phyloP scores from a whole-genome alignment of 257 asterid species.

The Gentiana straminea region DNA sequence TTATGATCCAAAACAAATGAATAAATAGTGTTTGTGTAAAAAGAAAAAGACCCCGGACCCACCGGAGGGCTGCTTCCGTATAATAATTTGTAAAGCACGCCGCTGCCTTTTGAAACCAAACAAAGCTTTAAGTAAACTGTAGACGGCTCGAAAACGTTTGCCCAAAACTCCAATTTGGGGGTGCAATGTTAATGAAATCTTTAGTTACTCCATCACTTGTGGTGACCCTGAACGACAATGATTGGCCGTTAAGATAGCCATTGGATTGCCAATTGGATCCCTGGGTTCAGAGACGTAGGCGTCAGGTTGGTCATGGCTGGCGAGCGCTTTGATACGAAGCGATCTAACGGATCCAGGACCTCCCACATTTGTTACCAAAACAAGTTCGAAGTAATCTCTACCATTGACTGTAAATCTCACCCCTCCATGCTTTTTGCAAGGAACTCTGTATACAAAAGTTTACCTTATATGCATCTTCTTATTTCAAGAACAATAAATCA shows the following conservation, averaged over 20 bases:
- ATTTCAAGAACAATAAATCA: too few species aligned
- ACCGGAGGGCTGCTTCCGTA: slow-evolving; percentile 67
- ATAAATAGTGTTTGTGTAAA: too few species aligned
- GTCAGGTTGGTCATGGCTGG: slow-evolving; percentile 51
- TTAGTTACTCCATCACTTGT: slow-evolving; percentile 54
- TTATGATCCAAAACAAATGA: too few species aligned
- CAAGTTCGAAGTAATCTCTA: slow-evolving; percentile 57
- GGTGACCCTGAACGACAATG: slow-evolving; percentile 63
- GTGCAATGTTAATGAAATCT: slow-evolving; percentile 33
- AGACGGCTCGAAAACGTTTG: slow-evolving; percentile 37
- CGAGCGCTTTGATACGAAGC: slow-evolving; percentile 56
- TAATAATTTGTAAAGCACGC: slow-evolving; percentile 48
- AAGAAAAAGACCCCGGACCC: neutral
- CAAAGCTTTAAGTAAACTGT: slow-evolving; percentile 33
- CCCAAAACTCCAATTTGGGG: slow-evolving; percentile 72
- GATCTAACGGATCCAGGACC: slow-evolving; percentile 58
- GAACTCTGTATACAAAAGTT: slow-evolving; percentile 36
- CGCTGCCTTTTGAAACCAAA: slow-evolving; percentile 39
- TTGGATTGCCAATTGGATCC: slow-evolving; percentile 78
- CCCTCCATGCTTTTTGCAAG: slow-evolving; percentile 70
- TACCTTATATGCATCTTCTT: too few species aligned
- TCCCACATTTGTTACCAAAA: slow-evolving; percentile 50
- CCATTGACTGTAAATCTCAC: slow-evolving; percentile 70
- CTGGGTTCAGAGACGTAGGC: slow-evolving; percentile 80
- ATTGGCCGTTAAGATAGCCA: slow-evolving; percentile 53